Conservation (phyloP, 2,329 filamentous ascomycete species). For the Zymoseptoria brevis region DNA sequence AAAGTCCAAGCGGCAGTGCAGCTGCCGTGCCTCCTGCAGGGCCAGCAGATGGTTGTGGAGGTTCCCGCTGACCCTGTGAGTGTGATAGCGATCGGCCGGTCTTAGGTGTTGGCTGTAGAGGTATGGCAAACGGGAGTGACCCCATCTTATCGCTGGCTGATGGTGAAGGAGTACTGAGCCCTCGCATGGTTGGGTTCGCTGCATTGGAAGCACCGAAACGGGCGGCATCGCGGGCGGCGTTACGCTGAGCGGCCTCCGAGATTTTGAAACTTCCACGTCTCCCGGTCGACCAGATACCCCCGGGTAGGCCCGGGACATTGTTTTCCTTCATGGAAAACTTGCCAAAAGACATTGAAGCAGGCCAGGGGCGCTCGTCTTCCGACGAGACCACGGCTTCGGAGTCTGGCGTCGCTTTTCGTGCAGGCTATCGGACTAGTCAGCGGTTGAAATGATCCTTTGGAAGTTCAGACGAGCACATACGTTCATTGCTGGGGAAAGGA, state of each 20-base stretch:
- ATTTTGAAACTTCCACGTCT: conserved; percentile 28
- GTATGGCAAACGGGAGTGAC: conserved; percentile 74
- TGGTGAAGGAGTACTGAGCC: conserved; percentile 31
- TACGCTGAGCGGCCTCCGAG: conserved; percentile 22
- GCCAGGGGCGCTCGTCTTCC: conserved; percentile 64
- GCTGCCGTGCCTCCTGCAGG: conserved; percentile 11
- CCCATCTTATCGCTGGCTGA: conserved; percentile 39
- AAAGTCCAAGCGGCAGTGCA: conserved; percentile 23
- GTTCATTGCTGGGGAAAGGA: conserved; percentile 15
- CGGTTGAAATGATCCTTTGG: not conserved
- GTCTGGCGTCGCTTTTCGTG: conserved; percentile 80
- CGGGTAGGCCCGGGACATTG: conserved; percentile 37
- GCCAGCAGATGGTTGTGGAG: conserved; percentile 7
- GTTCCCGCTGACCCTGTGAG: conserved; percentile 48
- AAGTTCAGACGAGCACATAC: conserved; percentile 7
- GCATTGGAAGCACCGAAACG: conserved; percentile 42
- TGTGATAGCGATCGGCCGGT: conserved; percentile 94
- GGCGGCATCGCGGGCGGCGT: conserved; percentile 19
- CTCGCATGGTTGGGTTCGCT: conserved; percentile 5
- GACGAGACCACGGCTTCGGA: conserved; percentile 90
- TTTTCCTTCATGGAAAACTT: conserved; percentile 25
- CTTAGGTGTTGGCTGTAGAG: conserved; percentile 82
- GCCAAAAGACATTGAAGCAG: conserved; percentile 50
- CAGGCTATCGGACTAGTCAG: conserved; percentile 25
- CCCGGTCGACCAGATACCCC: conserved; percentile 27